Evolutionary conservation across 139 green algal genomes (phyloP), one percentile per base, ranked within the genome.

Genomic region (Trebouxia sp.): DNA sequence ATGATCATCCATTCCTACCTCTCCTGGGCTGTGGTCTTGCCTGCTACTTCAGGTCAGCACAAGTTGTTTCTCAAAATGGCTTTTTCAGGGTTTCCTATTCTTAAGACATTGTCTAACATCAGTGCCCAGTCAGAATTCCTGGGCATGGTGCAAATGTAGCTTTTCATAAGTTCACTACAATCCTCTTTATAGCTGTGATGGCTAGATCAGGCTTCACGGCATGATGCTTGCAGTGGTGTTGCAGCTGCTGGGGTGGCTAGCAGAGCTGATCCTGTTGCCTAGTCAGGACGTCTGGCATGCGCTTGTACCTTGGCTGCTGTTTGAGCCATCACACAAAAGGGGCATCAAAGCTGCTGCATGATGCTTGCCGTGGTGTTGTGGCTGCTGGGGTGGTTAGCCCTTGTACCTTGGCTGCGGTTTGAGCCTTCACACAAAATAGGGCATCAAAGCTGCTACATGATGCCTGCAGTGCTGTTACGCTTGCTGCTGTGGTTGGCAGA

Each of bases 11-110:
- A 93, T 78, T 82, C 81, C 26, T 94, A 88, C 65, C 85, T 89
- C 8, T 97, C 92, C 3, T 87, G 81, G 84, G 87, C 83, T 26
- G 82, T 96, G 15, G 86, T 92, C n/a, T 39, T 84, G 24, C 83
- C 90, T 2, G 72, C 55, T 0, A 56, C 87, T 0, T 78, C 70
- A 65, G 87, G 85, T 87, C 51, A 8, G 75, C 1, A 9, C 32
- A 3, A 15, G n/a, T 26, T 0, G 12, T 12, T 47, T 35, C 47
- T 39, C 35, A 43, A 55, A 55, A 15, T 50, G 66, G 41, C 5
- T 56, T 28, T 28, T 3, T 11, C 41, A 55, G 5, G 24, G 5
- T 26, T 6, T 14, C 47, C 15, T 17, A 53, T 26, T 14, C 47
- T 39, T 35, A 35, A 5, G 2, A 11, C 45, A 32, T 45, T 17